Evolutionary conservation across 768 basidiomycete species (phyloP), one percentile per base, ranked within the genome.

Genomic region (Collybia sp.): DNA sequence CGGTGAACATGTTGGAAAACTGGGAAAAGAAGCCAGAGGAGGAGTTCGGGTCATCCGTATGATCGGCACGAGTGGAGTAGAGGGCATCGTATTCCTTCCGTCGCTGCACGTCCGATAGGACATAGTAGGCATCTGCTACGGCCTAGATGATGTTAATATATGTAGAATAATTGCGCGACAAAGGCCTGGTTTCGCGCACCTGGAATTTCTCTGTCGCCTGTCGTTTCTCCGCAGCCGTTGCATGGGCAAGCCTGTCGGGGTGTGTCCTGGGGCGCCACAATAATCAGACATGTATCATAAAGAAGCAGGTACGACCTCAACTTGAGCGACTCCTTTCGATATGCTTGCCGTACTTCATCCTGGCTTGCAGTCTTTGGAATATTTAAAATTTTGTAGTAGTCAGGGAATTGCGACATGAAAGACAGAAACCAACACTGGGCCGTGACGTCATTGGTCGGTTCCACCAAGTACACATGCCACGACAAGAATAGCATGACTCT

Each of bases 71-170:
- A 6, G 80, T 74, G n/a, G 69, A 63, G 58, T 85, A 85, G 0
- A 90, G 64, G 0, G 53, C 52, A 53, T 91, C 89, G 52, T 91
- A 91, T 63, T 91, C 87, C 56, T 63, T 71, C 47, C 85, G 77
- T 47, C 87, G 74, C 36, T 74, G 72, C 3, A 82, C 65, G 63
- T 96, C 91, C 2, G 89, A 92, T 32, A 97, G 79, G 19, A 94
- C 88, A 61, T 90, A 96, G 67, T 95, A 95, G 13, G 93, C 93
- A 63, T 96, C 93, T 44, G 93, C 92, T 51, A 96, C 83, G 6
- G 86, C 82, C 86, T 87, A 59, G 1, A 41, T n/a, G 41, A 20
- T 12, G 33, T 30, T 13, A 33, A 51, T 30, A 51, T 32, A n/a
- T 20, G 42, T 40, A 44, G 39, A 12, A 31, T 20, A 30, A 43